Evolutionary conservation across 1,139 yeast genomes (phyloP), one percentile per base, ranked within the genome.

Genomic region (Blastobotrys arbuscula): DNA sequence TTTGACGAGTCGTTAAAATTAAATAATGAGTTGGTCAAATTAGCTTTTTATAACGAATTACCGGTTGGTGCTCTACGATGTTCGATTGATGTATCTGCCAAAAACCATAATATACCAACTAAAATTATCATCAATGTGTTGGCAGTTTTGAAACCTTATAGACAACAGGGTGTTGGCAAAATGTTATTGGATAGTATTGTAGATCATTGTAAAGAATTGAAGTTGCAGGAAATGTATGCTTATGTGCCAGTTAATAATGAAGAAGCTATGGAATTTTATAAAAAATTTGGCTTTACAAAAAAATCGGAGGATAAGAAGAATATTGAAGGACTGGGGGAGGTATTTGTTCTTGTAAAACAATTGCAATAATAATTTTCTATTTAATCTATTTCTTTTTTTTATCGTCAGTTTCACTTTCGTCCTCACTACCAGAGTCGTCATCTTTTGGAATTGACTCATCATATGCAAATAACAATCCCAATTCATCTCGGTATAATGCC

Each of bases 1-100:
- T 78, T 76, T 56, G 59, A 68, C 33, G 74, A 71, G 42, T 64
- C 76, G 12, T 65, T 77, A 20, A 62, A 67, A 10, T 58, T 62
- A 8, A 68, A 66, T 16, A 28, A 28, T 9, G 58, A 60, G 38
- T 55, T 66, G 33, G 67, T 63, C 38, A 59, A 64, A 44, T 51
- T 63, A 50, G 86, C 82, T 2, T 82, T 66, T 64, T 79, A 73
- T 60, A 74, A 81, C 15, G 88, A 81, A 55, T 69, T 80, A 13
- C 86, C 94, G 12, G 88, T 86, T 4, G 95, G 90, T 2, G 82
- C 81, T 1, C 69, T 85, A 31, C 78, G 61, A 53, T 68, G 58
- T 52, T 58, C 63, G 13, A 57, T 70, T 2, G 64, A 76, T 53
- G 18, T 26, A 13, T 69, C 72, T 21, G 70, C 76, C 9, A 75